phyloP scores from a whole-genome alignment of 129 eudicot species.

The Dittrichia graveolens region DNA sequence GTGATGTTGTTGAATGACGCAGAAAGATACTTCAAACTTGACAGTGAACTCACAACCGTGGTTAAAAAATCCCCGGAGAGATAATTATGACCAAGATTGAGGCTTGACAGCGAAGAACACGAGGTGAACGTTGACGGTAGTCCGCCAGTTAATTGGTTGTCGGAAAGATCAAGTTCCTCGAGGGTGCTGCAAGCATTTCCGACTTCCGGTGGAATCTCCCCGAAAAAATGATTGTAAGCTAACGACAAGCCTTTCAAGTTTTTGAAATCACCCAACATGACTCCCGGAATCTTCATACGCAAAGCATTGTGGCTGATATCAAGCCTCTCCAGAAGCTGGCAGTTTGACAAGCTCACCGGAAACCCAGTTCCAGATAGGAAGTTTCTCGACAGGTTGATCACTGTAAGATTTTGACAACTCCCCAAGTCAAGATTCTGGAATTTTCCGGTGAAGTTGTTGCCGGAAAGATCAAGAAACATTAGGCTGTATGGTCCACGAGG shows the following conservation, averaged over 20 bases:
- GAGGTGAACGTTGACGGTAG: slow-evolving; percentile 59
- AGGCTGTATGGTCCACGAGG: slow-evolving; percentile 27
- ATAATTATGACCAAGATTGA: slow-evolving; percentile 63
- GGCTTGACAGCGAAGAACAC: slow-evolving; percentile 56
- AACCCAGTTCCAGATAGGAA: slow-evolving; percentile 54
- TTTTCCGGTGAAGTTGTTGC: slow-evolving; percentile 66
- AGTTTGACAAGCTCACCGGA: slow-evolving; percentile 58
- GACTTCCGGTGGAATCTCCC: slow-evolving; percentile 64
- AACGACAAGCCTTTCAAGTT: slow-evolving; percentile 52
- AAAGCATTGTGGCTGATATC: slow-evolving; percentile 60
- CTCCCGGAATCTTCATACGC: slow-evolving; percentile 63
- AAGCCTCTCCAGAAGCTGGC: slow-evolving; percentile 52
- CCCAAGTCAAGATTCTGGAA: slow-evolving; percentile 54
- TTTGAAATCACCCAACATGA: slow-evolving; percentile 44
- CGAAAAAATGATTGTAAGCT: slow-evolving; percentile 60
- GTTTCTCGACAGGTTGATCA: slow-evolving; percentile 58
- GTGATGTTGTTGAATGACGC: slow-evolving; percentile 71
- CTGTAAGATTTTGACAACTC: slow-evolving; percentile 53
- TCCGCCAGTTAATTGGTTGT: slow-evolving; percentile 54
- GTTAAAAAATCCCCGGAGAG: slow-evolving; percentile 65
- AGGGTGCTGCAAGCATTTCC: slow-evolving; percentile 55
- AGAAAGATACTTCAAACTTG: slow-evolving; percentile 60
- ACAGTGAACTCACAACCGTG: slow-evolving; percentile 58
- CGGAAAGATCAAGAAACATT: slow-evolving; percentile 59
- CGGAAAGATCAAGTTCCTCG: slow-evolving; percentile 73